Evolutionary conservation across 805 yeast species (phyloP).

Genomic region (Candida wancherniae): DNA sequence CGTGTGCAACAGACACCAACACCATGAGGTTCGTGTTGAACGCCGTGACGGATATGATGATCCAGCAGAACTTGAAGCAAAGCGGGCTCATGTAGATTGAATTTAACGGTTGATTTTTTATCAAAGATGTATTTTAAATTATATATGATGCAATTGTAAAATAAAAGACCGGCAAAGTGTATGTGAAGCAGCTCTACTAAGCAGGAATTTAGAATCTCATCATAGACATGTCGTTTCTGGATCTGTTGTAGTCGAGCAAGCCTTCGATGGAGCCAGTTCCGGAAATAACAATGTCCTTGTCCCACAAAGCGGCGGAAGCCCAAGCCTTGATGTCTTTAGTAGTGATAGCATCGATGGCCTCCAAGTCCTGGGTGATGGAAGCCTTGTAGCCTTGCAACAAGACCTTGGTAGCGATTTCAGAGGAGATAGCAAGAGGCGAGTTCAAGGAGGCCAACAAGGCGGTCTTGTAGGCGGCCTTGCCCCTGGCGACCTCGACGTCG

Average conservation of each 20-base stretch:
- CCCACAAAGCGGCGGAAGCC: slow-evolving; percentile 77
- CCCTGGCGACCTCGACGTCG: slow-evolving; percentile 74
- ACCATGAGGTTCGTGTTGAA: slow-evolving; percentile 86
- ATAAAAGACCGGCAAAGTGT: slow-evolving; percentile 11
- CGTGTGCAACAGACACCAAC: slow-evolving; percentile 91
- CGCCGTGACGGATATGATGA: slow-evolving; percentile 88
- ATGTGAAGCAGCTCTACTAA: slow-evolving; percentile 5
- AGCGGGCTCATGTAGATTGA: slow-evolving; percentile 71
- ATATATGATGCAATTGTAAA: slow-evolving; percentile 18
- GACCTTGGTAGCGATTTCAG: slow-evolving; percentile 55
- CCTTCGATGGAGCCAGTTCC: slow-evolving; percentile 86
- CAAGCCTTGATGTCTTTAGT: slow-evolving; percentile 59
- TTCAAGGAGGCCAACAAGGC: slow-evolving; percentile 48
- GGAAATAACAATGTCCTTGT: slow-evolving; percentile 74
- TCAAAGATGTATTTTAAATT: no score
- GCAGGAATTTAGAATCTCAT: slow-evolving; percentile 53
- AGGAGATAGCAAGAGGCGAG: slow-evolving; percentile 48
- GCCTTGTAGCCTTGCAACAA: slow-evolving; percentile 59
- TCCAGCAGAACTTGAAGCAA: slow-evolving; percentile 73
- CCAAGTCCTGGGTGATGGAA: slow-evolving; percentile 55
- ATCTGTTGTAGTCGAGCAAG: slow-evolving; percentile 76
- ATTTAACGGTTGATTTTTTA: no score
- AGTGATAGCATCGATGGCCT: slow-evolving; percentile 59
- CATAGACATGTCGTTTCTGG: slow-evolving; percentile 86
- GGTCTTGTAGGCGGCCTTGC: slow-evolving; percentile 66